Evolutionary conservation across 768 basidiomycete species (phyloP), one percentile per base, ranked within the genome.

Genomic region (Heimioporus sp.): DNA sequence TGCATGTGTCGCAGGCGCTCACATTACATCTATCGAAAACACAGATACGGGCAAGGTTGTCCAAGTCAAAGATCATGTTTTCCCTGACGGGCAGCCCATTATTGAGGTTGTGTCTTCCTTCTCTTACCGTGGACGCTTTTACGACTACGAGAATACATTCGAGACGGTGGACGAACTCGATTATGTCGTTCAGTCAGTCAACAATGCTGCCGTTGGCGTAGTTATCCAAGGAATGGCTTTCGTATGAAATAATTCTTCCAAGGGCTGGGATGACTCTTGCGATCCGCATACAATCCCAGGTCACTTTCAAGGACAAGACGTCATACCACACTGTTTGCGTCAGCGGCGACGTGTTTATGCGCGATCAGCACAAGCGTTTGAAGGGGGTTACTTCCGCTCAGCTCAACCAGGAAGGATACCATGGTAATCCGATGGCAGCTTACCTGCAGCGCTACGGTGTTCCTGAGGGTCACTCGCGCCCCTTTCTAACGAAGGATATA

Each of bases 181-280:
- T 58, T 97, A 96, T 69, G 67, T 84, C 28, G 86, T 99, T 16
- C 77, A 85, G 34, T 65, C 97, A 52, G 74, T 78, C 31, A 85
- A 79, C 5, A 87, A 92, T 57, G 89, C 92, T 3, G 81, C 80
- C 31, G 86, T 98, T 57, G 95, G 92, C 38, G 92, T 98, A n/a
- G 76, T 99, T 7, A 65, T 92, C 91, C 42, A 99, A 99, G 76
- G 90, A 96, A 66, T 99, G 97, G 97, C 94, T 98, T 72, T 85
- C 87, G 46, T 98, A 96, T 62, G 84, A 90, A 40, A 75, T 82
- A 8, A 79, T 80, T 50, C 87, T 92, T 21, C 83, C 95, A 43
- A 73, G 81, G 39, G 80, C 87, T 9, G 94, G 95, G 19, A 87
- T 87, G 34, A 80, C 82, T 2, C 84, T 99, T 44, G 83, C 93